These are phyloP conservation scores for Strobilomyces confusus DNA, from an alignment of 768 basidiomycete species.

Conservation along the genomic window DNA sequence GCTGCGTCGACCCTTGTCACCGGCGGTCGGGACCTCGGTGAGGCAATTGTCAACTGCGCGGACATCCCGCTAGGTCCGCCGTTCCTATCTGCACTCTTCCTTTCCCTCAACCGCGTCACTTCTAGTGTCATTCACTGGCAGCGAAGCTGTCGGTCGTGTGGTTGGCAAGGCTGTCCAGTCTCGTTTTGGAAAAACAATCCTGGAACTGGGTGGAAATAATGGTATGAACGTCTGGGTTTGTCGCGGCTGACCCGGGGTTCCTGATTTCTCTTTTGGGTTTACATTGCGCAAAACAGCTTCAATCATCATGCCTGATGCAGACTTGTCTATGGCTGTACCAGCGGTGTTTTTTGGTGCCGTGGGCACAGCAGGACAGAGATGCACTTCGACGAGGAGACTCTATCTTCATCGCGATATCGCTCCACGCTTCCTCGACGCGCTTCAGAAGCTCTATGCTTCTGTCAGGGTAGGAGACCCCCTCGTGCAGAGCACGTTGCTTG, in stretches of 20 bases:
- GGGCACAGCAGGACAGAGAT: conserved; percentile 72
- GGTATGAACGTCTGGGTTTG: conserved; percentile 43
- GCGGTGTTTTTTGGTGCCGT: conserved; percentile 93
- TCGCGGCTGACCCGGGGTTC: conserved; percentile 19
- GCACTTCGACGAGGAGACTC: conserved; percentile 89
- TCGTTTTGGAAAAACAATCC: conserved; percentile 83
- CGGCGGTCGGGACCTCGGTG: conserved; percentile 79
- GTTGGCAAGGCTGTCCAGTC: conserved; percentile 88
- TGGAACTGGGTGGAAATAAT: conserved; percentile 96
- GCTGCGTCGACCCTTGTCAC: conserved; percentile 80
- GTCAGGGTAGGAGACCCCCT: conserved; percentile 86
- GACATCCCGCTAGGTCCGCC: conserved; percentile 73
- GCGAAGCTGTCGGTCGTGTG: conserved; percentile 78
- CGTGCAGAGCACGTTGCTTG: conserved; percentile 65
- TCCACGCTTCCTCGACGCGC: conserved; percentile 65
- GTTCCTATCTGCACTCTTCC: background rate
- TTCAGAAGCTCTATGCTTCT: conserved; percentile 69
- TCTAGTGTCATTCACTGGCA: conserved; percentile 92
- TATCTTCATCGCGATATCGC: conserved; percentile 85
- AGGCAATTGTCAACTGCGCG: conserved; percentile 66
- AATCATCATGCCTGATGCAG: conserved; percentile 91
- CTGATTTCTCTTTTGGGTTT: conserved; percentile 15
- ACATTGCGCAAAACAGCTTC: conserved; percentile 52
- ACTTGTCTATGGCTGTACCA: conserved; percentile 83
- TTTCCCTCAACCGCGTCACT: conserved; percentile 1